Percentiles rank a stretch among this genome's conserved stretches.
These are phyloP conservation scores for Chaetomiaceae sp. DNA, from an alignment of 2,329 filamentous ascomycete species.

Conservation along the genomic window DNA sequence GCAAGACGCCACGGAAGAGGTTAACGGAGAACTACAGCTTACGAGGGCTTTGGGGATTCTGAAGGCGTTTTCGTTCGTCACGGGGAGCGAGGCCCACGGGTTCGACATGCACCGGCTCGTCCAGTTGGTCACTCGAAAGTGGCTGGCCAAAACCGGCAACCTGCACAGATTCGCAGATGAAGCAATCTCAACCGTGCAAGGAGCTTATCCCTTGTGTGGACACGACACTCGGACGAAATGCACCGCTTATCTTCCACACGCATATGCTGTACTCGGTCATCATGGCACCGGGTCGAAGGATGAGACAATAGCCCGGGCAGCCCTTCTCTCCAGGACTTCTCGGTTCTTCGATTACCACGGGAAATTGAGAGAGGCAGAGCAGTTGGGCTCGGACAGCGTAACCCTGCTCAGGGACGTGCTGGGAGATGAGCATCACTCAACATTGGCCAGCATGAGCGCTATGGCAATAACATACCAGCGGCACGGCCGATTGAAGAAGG, in stretches of 20 bases:
- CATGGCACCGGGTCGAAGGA: slow-evolving; percentile 13
- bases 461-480: too few species aligned
- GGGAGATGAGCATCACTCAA: too few species aligned
- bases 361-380: slow-evolving; percentile 14
- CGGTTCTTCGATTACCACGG: slow-evolving; percentile 1
- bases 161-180: slow-evolving; percentile 16
- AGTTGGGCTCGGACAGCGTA: background rate
- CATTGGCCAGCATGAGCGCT: too few species aligned
- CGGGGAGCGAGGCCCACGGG: slow-evolving; percentile 4
- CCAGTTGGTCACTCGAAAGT: slow-evolving; percentile 32
- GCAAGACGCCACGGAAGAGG: too few species aligned
- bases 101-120: slow-evolving; percentile 35
- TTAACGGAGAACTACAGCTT: background rate
- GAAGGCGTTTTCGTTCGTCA: slow-evolving; percentile 32
- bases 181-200: slow-evolving; percentile 24
- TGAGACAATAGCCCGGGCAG: slow-evolving; percentile 9
- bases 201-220: slow-evolving; percentile 21
- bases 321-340: background rate
- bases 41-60: slow-evolving; percentile 26
- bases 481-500: too few species aligned
- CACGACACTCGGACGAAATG: slow-evolving; percentile 4
- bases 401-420: too few species aligned
- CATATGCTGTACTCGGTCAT: slow-evolving; percentile 19
- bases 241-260: slow-evolving; percentile 26
- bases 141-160: slow-evolving; percentile 23